Evolutionary conservation across 257 asterid species (phyloP), one percentile per base, ranked within the genome.

Genomic region (Paulownia fortunei): DNA sequence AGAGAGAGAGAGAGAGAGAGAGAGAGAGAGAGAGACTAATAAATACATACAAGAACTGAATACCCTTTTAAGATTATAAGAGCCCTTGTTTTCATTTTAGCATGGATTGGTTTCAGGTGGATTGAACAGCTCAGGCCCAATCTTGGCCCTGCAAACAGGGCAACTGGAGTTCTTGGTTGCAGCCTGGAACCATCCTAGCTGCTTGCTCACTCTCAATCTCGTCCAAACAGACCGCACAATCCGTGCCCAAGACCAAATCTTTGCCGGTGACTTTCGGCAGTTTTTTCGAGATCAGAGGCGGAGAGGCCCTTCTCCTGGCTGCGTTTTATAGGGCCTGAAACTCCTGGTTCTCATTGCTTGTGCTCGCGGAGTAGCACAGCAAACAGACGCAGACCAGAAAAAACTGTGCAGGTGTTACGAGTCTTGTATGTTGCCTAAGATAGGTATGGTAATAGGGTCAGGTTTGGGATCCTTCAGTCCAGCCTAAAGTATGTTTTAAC

Each of bases 171-270:
- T 84, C 60, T 84, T 88, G 98, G 77, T 91, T 89, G 79, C 98
- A 94, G 8, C 93, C 96, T 6, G 97, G 98, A 6, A 94, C 77
- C 85, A 90, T 23, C 13, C 94, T 78, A 2, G 97, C 97, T 65
- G 84, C 78, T 62, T 94, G 92, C 26, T 92, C 90, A 13, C 44
- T 16, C 74, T 78, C 89, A 54, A 94, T 92, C 5, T 87, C 92
- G 39, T 94, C 97, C 84, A 94, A 78, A n/a, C 97, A 94, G 5
- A 94, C 92, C 10, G 96, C 97, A 66, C 98, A 94, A 27, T 94
- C 98, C 0, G 79, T 69, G 23, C 86, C 89, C 80, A 90, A 1
- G 12, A 88, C 90, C 90, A 94, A 61, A 49, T 92, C 98, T 7
- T 82, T 86, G 3, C 98, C 97, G 34, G 86, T 72, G 6, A 89